A percentile compares a stretch with the other conserved stretches of the same genome.
Evolutionary conservation across 768 basidiomycete genomes (phyloP).

Genomic region (Termitomyces heimii): DNA sequence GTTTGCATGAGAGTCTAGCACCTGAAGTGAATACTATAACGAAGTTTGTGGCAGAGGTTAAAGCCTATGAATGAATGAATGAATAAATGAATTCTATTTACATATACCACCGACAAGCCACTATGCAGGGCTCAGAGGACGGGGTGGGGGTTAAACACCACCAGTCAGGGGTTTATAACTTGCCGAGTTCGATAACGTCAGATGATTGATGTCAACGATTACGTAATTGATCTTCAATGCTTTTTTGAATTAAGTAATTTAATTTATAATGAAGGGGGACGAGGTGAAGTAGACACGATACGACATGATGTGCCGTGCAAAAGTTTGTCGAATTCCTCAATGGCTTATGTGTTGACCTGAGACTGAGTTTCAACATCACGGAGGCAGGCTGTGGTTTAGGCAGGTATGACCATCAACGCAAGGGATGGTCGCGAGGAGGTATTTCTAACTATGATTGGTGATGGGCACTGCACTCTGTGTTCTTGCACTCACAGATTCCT

Average conservation of each 20-base stretch:
- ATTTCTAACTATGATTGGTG: slow-evolving; percentile 7
- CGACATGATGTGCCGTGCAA: not conserved
- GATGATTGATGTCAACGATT: not conserved
- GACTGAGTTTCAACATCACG: too few relatives aligned
- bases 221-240: not conserved
- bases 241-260: not conserved
- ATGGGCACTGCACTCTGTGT: slow-evolving; percentile 6
- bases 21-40: too few relatives aligned
- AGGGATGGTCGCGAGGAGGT: not conserved
- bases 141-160: too few relatives aligned
- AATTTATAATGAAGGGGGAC: not conserved
- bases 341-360: too few relatives aligned
- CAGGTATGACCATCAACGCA: not conserved
- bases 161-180: too few relatives aligned
- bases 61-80: too few relatives aligned
- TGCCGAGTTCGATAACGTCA: too few relatives aligned
- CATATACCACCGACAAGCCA: too few relatives aligned
- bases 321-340: not conserved
- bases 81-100: too few relatives aligned
- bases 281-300: not conserved
- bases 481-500: slow-evolving; percentile 8
- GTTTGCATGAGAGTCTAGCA: too few relatives aligned
- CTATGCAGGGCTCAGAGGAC: too few relatives aligned
- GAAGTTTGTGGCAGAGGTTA: too few relatives aligned
- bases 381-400: not conserved